Evolutionary conservation across 2,329 filamentous ascomycete species (phyloP).

Genomic region (Mycogone perniciosa): DNA sequence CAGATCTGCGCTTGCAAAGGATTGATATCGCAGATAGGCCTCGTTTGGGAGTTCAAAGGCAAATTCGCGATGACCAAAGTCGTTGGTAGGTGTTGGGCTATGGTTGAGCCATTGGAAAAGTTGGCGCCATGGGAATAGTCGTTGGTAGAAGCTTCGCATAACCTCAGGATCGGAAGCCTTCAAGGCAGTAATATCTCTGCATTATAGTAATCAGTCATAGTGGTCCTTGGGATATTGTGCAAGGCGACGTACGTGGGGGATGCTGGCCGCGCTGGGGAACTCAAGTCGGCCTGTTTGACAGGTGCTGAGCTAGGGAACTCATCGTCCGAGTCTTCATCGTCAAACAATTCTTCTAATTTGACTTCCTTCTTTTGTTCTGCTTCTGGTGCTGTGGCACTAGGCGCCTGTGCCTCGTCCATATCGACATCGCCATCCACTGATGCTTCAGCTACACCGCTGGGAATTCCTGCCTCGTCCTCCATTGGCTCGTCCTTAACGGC

Average conservation of each 20-base stretch:
- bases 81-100: conserved; percentile 73
- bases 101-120: conserved; percentile 99
- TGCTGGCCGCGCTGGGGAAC: conserved; percentile 35
- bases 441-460: conserved; percentile 20
- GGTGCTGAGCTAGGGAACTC: conserved; percentile 51
- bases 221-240: background rate
- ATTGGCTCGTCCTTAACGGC: conserved; percentile 29
- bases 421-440: conserved; percentile 31
- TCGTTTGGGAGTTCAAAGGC: conserved; percentile 92
- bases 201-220: background rate
- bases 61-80: conserved; percentile 92
- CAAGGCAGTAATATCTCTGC: conserved; percentile 30
- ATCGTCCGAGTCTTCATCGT: conserved; percentile 53
- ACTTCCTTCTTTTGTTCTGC: conserved; percentile 34
- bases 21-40: conserved; percentile 88
- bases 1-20: conserved; percentile 49
- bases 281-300: conserved; percentile 31
- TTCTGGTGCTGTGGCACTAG: conserved; percentile 10
- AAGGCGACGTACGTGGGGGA: conserved; percentile 36
- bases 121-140: conserved; percentile 88
- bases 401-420: conserved; percentile 28
- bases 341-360: conserved; percentile 55
- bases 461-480: conserved; percentile 25
- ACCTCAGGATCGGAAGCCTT: conserved; percentile 69
- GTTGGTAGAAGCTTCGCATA: conserved; percentile 91